Conservation (phyloP, 257 asterid species). For the Ligustrum vulgare region DNA sequence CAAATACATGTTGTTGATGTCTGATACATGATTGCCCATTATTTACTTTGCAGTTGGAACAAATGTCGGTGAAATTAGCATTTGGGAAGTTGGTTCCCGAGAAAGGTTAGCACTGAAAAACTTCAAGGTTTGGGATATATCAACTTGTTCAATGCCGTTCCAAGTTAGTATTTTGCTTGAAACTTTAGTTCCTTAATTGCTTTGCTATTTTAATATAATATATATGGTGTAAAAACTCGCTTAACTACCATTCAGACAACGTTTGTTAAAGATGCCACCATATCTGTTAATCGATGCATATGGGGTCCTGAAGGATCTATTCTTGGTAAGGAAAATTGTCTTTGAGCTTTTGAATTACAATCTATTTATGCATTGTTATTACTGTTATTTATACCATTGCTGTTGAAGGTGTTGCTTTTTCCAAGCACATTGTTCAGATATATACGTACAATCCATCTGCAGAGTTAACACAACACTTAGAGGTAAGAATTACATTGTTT, state of each 20-base stretch:
- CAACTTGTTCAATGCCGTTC: constrained; percentile 82
- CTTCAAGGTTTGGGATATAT: constrained; percentile 89
- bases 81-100: constrained; percentile 95
- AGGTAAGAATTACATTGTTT: constrained; percentile 43
- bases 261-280: constrained; percentile 82
- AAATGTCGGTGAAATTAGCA: constrained; percentile 95
- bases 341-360: neutral
- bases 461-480: constrained; percentile 83
- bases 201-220: constrained; percentile 6
- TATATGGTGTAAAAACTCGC: constrained; percentile 8
- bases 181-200: constrained; percentile 22
- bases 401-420: constrained; percentile 80
- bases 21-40: constrained; percentile 1
- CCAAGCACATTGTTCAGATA: constrained; percentile 90
- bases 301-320: constrained; percentile 99
- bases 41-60: constrained; percentile 75
- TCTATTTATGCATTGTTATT: neutral
- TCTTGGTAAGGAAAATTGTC: constrained; percentile 57
- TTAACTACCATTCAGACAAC: constrained; percentile 59
- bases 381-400: constrained; percentile 27
- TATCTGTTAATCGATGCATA: constrained; percentile 85
- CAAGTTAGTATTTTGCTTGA: constrained; percentile 58
- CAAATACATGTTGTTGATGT: constrained; percentile 12
- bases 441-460: constrained; percentile 79
- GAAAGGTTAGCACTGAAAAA: constrained; percentile 83